These are phyloP conservation scores for Eucalyptus lansdowneana DNA, from an alignment of 345 rosid genomes.

Conservation along the genomic window DNA sequence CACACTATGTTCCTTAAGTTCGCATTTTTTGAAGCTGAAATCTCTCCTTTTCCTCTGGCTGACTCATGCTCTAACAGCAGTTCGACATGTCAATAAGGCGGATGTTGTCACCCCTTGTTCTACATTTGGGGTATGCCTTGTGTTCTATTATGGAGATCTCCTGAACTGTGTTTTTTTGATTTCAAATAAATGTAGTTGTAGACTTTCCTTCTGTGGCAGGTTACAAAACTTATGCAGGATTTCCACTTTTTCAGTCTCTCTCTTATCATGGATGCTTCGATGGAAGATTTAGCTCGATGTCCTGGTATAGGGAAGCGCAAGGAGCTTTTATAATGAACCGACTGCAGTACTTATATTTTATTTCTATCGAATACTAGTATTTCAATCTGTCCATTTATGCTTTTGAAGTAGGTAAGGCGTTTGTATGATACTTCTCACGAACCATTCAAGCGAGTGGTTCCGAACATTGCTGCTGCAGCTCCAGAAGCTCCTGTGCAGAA, in stretches of 20 bases:
- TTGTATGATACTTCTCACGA: constrained; percentile 80
- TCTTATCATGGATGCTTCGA: constrained; percentile 74
- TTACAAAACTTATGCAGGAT: neutral
- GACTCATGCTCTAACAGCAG: constrained; percentile 46
- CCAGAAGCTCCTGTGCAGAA: constrained; percentile 22
- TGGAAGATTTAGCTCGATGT: constrained; percentile 89
- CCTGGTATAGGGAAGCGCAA: constrained; percentile 91
- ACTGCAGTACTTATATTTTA: neutral
- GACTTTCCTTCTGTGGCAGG: neutral
- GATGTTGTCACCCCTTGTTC: constrained; percentile 89
- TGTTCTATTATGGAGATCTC: neutral
- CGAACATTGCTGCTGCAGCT: constrained; percentile 19
- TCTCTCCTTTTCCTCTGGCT: constrained; percentile 23
- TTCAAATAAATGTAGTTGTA: neutral
- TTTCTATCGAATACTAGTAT: neutral
- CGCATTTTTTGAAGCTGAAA: neutral
- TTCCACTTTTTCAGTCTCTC: constrained; percentile 41
- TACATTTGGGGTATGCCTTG: constrained; percentile 59
- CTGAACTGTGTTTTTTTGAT: neutral
- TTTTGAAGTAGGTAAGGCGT: constrained; percentile 46
- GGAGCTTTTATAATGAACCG: constrained; percentile 10
- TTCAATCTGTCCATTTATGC: neutral
- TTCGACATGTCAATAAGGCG: constrained; percentile 67
- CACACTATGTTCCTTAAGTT: neutral
- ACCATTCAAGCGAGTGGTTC: constrained; percentile 64